Conservation (phyloP, 768 basidiomycete genomes). For the Hirschioporus abietinus region DNA sequence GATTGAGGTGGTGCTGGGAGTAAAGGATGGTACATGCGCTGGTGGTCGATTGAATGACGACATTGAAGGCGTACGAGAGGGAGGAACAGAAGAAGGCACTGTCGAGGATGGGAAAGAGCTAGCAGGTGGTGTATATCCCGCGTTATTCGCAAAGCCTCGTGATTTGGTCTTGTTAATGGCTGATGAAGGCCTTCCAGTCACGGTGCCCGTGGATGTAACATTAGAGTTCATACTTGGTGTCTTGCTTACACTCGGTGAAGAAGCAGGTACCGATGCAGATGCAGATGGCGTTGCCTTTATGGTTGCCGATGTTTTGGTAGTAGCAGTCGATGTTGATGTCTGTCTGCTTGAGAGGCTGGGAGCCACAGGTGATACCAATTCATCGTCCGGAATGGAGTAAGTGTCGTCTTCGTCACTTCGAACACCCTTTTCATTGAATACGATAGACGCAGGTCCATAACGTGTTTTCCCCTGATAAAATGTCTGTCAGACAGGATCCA, state of each 20-base stretch:
- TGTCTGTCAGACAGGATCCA: slow-evolving; percentile 7
- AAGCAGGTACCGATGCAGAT: no score
- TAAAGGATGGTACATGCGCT: background rate
- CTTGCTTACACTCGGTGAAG: background rate
- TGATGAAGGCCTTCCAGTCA: background rate
- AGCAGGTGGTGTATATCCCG: background rate
- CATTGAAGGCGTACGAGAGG: background rate
- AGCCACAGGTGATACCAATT: slow-evolving; percentile 26
- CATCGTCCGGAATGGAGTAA: slow-evolving; percentile 62
- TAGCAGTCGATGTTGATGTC: background rate
- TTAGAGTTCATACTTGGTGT: background rate
- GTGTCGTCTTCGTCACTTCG: slow-evolving; percentile 70
- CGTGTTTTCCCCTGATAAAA: slow-evolving; percentile 53
- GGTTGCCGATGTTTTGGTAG: background rate
- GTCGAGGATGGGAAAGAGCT: background rate
- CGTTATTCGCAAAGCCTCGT: background rate
- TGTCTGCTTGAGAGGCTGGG: background rate
- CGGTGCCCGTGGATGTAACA: background rate
- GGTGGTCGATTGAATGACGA: background rate
- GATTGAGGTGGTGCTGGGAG: background rate
- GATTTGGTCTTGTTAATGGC: background rate
- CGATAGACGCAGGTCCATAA: slow-evolving; percentile 76
- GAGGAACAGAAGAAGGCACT: background rate
- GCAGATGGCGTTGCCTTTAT: background rate
- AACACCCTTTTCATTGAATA: slow-evolving; percentile 76